Percentiles rank a stretch among this genome's conserved stretches.
Evolutionary conservation across 2,329 filamentous ascomycete species (phyloP).

Genomic region (Colletotrichum tofieldiae): DNA sequence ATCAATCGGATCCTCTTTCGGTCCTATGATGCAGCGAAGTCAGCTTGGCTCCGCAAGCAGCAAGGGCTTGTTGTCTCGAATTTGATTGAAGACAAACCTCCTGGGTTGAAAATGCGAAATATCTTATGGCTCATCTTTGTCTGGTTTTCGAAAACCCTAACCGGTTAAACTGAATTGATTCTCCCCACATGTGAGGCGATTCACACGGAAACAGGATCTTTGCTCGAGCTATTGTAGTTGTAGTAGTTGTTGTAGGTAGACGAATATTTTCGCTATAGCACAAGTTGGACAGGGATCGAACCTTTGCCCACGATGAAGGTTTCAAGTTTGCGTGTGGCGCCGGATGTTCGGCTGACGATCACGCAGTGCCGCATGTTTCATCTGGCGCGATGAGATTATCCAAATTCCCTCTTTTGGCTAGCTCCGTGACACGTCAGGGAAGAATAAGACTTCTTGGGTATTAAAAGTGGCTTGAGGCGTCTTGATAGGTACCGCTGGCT

Average conservation of each 20-base stretch:
- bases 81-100: constrained; percentile 43
- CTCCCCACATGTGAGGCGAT: background rate
- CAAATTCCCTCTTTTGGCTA: constrained; percentile 19
- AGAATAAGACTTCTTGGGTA: background rate
- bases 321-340: background rate
- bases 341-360: constrained; percentile 28
- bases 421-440: background rate
- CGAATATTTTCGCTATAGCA: background rate
- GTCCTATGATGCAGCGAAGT: constrained; percentile 30
- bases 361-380: constrained; percentile 19
- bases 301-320: background rate
- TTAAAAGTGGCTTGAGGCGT: background rate
- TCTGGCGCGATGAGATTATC: constrained; percentile 30
- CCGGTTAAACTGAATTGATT: background rate
- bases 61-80: background rate
- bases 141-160: background rate
- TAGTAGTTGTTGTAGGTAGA: background rate
- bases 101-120: constrained; percentile 55
- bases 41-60: background rate
- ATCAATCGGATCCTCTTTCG: constrained; percentile 47
- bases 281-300: no score
- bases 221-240: background rate
- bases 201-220: background rate
- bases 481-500: background rate
- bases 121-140: constrained; percentile 42